Base-by-base conservation (phyloP, 148 eudicot genomes). In the Camellia sinensis region DNA sequence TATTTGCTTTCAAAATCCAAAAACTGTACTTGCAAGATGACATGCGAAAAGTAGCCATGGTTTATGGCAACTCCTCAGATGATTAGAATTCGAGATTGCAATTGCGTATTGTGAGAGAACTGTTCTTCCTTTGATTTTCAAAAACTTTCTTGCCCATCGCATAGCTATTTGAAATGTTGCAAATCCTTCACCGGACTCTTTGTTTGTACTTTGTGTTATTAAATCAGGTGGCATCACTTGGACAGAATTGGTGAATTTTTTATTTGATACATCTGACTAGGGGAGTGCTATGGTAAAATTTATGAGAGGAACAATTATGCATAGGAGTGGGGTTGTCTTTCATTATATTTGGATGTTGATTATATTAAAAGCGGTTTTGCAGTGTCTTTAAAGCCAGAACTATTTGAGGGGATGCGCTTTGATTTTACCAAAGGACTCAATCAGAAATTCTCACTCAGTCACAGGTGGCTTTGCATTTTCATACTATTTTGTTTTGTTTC, bases 351-450 rank as follows among this genome's bases (percentile, higher is more conserved):
- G 1, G 56, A 78, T 77, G 74, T 48, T 81, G 50, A 83, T 41
- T 68, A 22, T 57, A 66, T 15, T 56, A n/a, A 13, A 14, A 84
- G 43, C 69, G 65, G 61, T 68, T 59, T 84, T 71, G 80, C 94
- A 96, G 99, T 96, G 94, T 90, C 97, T 75, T 79, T 96, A 79
- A 96, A 96, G 94, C 99, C 99, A 14, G 99, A 96, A 77, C 86
- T 84, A 40, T 96, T 96, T 84, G 99, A 96, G 83, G 99, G 99
- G 78, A 80, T 92, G 89, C 98, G 98, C n/a, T 89, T 96, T 84
- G 99, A 96, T 84, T 96, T 91, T 69, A 90, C 90, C 5, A 96
- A 88, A 89, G 94, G 92, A 69, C 91, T 96, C 73, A 93, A 85
- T 83, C 98, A 89, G 18, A 91, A 83, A 41, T 96, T 96, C 81